Evolutionary conservation across 2,329 filamentous ascomycete genomes (phyloP).

Genomic region (Chaetomiaceae sp.): DNA sequence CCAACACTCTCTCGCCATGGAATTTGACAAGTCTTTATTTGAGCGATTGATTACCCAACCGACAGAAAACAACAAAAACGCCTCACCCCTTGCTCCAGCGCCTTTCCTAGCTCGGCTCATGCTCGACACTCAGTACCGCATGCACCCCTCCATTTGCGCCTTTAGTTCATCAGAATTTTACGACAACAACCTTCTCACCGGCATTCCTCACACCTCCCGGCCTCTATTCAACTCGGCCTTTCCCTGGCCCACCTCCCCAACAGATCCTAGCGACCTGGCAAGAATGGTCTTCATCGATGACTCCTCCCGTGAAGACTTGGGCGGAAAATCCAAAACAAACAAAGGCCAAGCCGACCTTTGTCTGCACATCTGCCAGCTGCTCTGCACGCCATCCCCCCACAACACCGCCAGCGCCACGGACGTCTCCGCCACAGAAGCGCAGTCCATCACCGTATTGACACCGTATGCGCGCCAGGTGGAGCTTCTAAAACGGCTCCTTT

Average conservation of each 20-base stretch:
- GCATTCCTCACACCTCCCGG: slow-evolving; percentile 25
- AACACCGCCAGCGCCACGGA: background rate
- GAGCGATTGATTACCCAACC: slow-evolving; percentile 39
- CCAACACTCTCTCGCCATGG: slow-evolving; percentile 32
- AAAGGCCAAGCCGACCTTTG: slow-evolving; percentile 36
- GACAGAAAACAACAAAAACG: background rate
- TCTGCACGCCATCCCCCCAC: slow-evolving; percentile 15
- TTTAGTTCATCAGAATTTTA: slow-evolving; percentile 42
- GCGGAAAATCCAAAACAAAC: slow-evolving; percentile 38
- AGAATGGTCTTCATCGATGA: slow-evolving; percentile 37
- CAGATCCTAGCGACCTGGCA: background rate
- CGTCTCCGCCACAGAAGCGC: background rate
- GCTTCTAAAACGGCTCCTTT: slow-evolving; percentile 27
- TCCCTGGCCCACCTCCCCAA: slow-evolving; percentile 3
- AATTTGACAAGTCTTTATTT: slow-evolving; percentile 41
- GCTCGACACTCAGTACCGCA: slow-evolving; percentile 43
- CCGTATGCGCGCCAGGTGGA: slow-evolving; percentile 38
- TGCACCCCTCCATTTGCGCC: slow-evolving; percentile 38
- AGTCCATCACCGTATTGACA: slow-evolving; percentile 36
- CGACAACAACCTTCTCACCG: slow-evolving; percentile 33
- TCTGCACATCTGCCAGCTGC: slow-evolving; percentile 31
- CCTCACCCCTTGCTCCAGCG: background rate
- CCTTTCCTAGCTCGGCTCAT: slow-evolving; percentile 30
- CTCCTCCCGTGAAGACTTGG: slow-evolving; percentile 33
- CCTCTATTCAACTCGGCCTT: slow-evolving; percentile 27